Percentiles rank a stretch among this genome's conserved stretches.
Evolutionary conservation across 495 filamentous ascomycete species (phyloP).

Genomic region (Beverwykella pulmonaria): DNA sequence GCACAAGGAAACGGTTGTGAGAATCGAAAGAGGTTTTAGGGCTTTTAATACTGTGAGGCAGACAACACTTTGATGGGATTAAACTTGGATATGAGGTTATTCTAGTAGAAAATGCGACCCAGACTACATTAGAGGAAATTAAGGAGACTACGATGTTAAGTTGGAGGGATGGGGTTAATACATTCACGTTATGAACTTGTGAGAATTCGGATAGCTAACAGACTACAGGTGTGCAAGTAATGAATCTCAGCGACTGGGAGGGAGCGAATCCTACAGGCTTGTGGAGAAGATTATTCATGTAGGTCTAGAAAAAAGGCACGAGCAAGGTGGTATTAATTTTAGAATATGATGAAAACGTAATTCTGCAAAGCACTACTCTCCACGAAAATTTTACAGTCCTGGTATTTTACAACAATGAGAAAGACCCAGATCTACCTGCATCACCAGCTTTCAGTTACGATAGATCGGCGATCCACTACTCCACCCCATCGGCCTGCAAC

Average conservation of each 20-base stretch:
- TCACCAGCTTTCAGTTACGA: slow-evolving; percentile 2
- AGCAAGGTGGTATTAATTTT: too few relatives aligned
- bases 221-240: slow-evolving; percentile 34
- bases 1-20: too few relatives aligned
- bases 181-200: neutral
- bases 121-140: slow-evolving; percentile 25
- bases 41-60: too few relatives aligned
- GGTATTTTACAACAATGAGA: too few relatives aligned
- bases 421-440: too few relatives aligned
- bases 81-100: slow-evolving; percentile 44
- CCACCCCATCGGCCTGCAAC: slow-evolving; percentile 20
- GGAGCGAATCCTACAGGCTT: slow-evolving; percentile 20
- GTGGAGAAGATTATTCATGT: neutral
- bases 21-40: too few relatives aligned
- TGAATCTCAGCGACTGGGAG: slow-evolving; percentile 40
- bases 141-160: slow-evolving; percentile 38
- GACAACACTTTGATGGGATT: slow-evolving; percentile 37
- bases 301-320: too few relatives aligned
- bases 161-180: slow-evolving; percentile 33
- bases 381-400: too few relatives aligned
- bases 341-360: too few relatives aligned
- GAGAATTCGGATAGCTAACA: neutral
- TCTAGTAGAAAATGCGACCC: slow-evolving; percentile 42
- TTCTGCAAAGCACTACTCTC: too few relatives aligned
- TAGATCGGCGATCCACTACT: slow-evolving; percentile 5